Evolutionary conservation across 257 asterid genomes (phyloP).

Genomic region (Verbascum thapsus): DNA sequence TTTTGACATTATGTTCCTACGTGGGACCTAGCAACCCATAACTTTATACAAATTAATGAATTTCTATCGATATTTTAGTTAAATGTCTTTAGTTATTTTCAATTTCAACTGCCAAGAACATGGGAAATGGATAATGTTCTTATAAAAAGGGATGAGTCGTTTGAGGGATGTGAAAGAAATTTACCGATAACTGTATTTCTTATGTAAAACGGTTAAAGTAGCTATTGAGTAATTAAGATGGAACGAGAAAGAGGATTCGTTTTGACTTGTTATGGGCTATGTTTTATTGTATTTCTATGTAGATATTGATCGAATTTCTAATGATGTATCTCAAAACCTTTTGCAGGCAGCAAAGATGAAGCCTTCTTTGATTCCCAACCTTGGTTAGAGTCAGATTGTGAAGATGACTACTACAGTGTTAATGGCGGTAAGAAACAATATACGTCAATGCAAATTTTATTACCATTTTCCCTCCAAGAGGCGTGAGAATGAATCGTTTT

Average conservation of each 20-base stretch:
- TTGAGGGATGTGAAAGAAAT: neutral
- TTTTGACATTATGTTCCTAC: slow-evolving; percentile 20
- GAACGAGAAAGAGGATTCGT: neutral
- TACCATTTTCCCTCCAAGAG: neutral
- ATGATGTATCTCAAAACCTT: slow-evolving; percentile 14
- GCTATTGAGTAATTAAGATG: too few species aligned
- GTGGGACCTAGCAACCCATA: slow-evolving; percentile 35
- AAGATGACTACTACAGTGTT: slow-evolving; percentile 77
- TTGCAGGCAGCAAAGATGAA: slow-evolving; percentile 78
- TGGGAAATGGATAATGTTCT: too few species aligned
- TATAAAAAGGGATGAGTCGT: neutral
- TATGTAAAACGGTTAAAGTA: too few species aligned
- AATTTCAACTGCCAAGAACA: too few species aligned
- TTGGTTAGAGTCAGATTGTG: slow-evolving; percentile 82
- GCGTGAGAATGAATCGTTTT: neutral
- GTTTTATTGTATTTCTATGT: neutral
- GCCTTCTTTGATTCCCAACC: slow-evolving; percentile 70
- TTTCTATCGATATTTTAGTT: slow-evolving; percentile 7
- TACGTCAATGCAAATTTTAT: neutral
- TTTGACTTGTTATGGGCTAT: neutral
- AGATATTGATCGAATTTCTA: too few species aligned
- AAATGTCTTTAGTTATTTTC: slow-evolving; percentile 1
- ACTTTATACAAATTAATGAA: slow-evolving; percentile 21
- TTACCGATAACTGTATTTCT: too few species aligned
- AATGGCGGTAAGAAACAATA: slow-evolving; percentile 66